These are phyloP conservation scores for Leccinum aurantiacum DNA, from an alignment of 768 basidiomycete genomes.

Conservation along the genomic window DNA sequence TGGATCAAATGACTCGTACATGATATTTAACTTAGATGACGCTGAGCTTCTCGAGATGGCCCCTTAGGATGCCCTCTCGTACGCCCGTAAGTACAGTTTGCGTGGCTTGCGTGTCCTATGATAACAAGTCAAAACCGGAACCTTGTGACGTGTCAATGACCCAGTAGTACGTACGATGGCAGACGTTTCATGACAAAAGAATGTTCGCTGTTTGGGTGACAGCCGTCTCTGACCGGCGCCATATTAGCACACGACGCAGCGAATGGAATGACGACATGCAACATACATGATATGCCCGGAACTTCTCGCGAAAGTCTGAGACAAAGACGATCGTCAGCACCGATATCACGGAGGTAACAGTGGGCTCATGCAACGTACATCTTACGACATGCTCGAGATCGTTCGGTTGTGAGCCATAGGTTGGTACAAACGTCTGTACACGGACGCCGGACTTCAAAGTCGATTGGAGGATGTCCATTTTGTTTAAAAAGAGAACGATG, in stretches of 20 bases:
- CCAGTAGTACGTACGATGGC: slow-evolving; percentile 52
- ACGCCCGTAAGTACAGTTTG: slow-evolving; percentile 40
- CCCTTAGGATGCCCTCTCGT: slow-evolving; percentile 41
- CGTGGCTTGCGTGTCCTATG: slow-evolving; percentile 40
- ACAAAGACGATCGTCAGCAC: not conserved
- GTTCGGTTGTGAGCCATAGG: slow-evolving; percentile 58
- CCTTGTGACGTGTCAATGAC: not conserved
- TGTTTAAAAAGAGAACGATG: slow-evolving; percentile 78
- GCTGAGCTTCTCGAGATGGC: slow-evolving; percentile 32
- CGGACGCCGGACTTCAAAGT: slow-evolving; percentile 57
- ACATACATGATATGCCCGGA: slow-evolving; percentile 56
- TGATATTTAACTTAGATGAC: slow-evolving; percentile 24
- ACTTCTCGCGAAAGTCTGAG: slow-evolving; percentile 70
- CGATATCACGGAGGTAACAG: not conserved
- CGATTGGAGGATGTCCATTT: slow-evolving; percentile 61
- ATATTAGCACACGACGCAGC: not conserved
- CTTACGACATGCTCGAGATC: slow-evolving; percentile 58
- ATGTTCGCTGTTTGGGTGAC: slow-evolving; percentile 56
- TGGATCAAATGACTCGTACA: not conserved
- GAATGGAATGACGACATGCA: slow-evolving; percentile 18
- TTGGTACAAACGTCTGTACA: slow-evolving; percentile 60
- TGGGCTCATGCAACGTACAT: slow-evolving; percentile 43
- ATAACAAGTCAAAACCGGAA: not conserved
- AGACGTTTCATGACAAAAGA: slow-evolving; percentile 69
- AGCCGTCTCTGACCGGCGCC: slow-evolving; percentile 44